Evolutionary conservation across 1,284 basidiomycete species (phyloP).

Genomic region (Melampsora occidentalis): DNA sequence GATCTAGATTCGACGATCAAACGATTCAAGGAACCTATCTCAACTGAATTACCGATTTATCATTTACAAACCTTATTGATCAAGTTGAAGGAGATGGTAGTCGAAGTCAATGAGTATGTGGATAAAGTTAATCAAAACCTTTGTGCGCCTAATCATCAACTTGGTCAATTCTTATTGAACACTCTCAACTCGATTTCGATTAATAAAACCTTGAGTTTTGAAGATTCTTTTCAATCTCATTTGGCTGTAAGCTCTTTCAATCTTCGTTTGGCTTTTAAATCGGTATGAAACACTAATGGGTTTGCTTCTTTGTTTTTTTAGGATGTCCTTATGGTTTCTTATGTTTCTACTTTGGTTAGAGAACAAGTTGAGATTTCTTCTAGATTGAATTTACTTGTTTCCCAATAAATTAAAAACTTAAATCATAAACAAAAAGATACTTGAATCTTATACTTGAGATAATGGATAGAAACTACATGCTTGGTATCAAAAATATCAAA

Average conservation of each 20-base stretch:
- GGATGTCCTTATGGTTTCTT: constrained; percentile 64
- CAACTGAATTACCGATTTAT: constrained; percentile 30
- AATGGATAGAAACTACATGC: no score
- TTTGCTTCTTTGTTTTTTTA: constrained; percentile 15
- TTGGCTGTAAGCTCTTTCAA: constrained; percentile 57
- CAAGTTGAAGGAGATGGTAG: constrained; percentile 72
- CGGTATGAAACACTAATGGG: background rate
- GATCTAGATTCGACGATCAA: constrained; percentile 24
- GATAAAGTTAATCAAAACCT: constrained; percentile 75
- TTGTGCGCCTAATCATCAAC: constrained; percentile 74
- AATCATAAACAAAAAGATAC: no score
- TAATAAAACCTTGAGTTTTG: constrained; percentile 55
- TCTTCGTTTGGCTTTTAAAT: background rate
- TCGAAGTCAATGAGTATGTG: constrained; percentile 82
- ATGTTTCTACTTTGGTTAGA: constrained; percentile 88
- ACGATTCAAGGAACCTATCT: constrained; percentile 35
- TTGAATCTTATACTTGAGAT: no score
- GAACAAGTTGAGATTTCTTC: constrained; percentile 91
- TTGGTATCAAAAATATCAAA: no score
- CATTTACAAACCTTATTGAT: constrained; percentile 66
- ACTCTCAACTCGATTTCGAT: constrained; percentile 63
- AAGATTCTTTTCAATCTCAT: constrained; percentile 65
- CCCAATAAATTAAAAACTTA: constrained; percentile 44
- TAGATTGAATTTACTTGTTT: constrained; percentile 73
- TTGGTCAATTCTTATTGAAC: constrained; percentile 89